phyloP scores from a whole-genome alignment of 2,329 filamentous ascomycete genomes.

The Akanthomyces muscarius region DNA sequence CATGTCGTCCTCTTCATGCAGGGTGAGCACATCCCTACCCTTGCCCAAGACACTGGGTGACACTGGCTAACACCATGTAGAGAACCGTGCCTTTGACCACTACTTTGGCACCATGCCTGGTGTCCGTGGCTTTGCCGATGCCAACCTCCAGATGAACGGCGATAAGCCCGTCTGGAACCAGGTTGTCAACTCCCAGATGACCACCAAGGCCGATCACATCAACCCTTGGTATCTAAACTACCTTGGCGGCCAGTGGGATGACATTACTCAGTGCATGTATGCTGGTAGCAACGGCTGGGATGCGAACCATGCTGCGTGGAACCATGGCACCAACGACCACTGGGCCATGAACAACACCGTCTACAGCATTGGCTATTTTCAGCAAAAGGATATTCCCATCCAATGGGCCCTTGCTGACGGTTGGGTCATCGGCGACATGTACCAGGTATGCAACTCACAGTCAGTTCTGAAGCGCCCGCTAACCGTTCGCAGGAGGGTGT shows the following conservation, averaged over 20 bases:
- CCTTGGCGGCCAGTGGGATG: constrained; percentile 43
- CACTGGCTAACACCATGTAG: constrained; percentile 19
- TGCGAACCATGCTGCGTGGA: constrained; percentile 49
- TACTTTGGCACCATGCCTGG: constrained; percentile 55
- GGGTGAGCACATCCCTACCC: constrained; percentile 23
- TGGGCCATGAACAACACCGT: constrained; percentile 53
- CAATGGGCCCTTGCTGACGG: constrained; percentile 52
- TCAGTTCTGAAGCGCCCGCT: constrained; percentile 37
- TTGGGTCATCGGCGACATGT: constrained; percentile 55
- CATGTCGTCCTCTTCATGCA: constrained; percentile 59
- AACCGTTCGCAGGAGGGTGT: constrained; percentile 39
- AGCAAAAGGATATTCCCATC: constrained; percentile 48
- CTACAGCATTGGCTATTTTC: constrained; percentile 49
- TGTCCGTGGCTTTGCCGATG: constrained; percentile 52
- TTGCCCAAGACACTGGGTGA: not conserved
- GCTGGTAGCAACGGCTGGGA: constrained; percentile 50
- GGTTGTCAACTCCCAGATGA: constrained; percentile 37
- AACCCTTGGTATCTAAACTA: constrained; percentile 55
- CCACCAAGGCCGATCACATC: constrained; percentile 38
- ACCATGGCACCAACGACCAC: constrained; percentile 47
- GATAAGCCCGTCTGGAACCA: constrained; percentile 45
- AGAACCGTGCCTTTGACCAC: constrained; percentile 39
- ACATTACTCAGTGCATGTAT: constrained; percentile 52
- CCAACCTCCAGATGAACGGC: constrained; percentile 49
- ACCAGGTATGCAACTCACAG: constrained; percentile 29